Evolutionary conservation across 2,329 filamentous ascomycete genomes (phyloP).

Genomic region (Penicillium sp.): DNA sequence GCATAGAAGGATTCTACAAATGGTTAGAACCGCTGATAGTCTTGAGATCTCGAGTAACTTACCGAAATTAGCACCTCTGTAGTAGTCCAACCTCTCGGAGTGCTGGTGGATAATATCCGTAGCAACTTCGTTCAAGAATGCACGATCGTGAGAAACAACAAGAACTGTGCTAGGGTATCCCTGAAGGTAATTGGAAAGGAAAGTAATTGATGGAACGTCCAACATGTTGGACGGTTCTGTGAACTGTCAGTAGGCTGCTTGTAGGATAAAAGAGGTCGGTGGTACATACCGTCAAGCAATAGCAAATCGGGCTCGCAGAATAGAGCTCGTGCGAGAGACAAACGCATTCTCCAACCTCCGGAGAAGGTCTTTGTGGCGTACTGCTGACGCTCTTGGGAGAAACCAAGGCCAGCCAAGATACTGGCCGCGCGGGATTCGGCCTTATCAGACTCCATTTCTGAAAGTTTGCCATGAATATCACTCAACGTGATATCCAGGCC

Average conservation of each 20-base stretch:
- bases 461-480: slow-evolving; percentile 85
- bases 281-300: slow-evolving; percentile 68
- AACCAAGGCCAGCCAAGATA: slow-evolving; percentile 94
- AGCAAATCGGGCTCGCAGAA: slow-evolving; percentile 97
- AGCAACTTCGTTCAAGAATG: slow-evolving; percentile 98
- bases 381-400: slow-evolving; percentile 89
- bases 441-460: slow-evolving; percentile 99
- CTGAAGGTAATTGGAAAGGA: slow-evolving; percentile 93
- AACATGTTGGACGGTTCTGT: slow-evolving; percentile 98
- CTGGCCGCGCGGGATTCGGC: slow-evolving; percentile 92
- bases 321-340: slow-evolving; percentile 88
- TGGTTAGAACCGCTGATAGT: slow-evolving; percentile 17
- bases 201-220: slow-evolving; percentile 99
- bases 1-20: slow-evolving; percentile 81
- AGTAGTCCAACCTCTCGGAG: slow-evolving; percentile 95
- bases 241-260: slow-evolving; percentile 19
- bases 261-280: background rate
- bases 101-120: slow-evolving; percentile 99
- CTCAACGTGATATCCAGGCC: slow-evolving; percentile 85
- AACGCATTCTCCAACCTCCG: slow-evolving; percentile 98
- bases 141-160: slow-evolving; percentile 97
- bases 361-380: slow-evolving; percentile 96
- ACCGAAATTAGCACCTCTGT: slow-evolving; percentile 91
- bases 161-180: slow-evolving; percentile 90
- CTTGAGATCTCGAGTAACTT: slow-evolving; percentile 19